Base-by-base conservation (phyloP, 2,329 filamentous ascomycete species). In the Ceratocystis ficicola region DNA sequence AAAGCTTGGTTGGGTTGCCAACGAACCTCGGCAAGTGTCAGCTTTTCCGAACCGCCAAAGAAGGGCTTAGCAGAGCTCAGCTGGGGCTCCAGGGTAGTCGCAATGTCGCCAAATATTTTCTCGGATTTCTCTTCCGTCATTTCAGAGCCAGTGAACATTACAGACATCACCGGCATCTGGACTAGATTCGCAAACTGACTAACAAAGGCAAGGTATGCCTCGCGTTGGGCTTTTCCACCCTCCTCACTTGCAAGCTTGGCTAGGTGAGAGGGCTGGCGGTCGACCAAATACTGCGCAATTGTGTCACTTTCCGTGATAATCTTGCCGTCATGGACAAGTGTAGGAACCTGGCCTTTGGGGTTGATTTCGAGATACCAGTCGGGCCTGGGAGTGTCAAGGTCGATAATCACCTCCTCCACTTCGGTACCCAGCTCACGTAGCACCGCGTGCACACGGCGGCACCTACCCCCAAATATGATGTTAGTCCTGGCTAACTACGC, bases 311-410 rank as follows among this genome's bases (percentile, higher is more conserved):
- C 89, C 64, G 82, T 84, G 71, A 94, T 79, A 72, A 89, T 86
- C 69, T 87, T 80, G 68, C 79, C 80, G 69, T 84, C 80, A 77
- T 87, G 87, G 28, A 82, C 80, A 66, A 94, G 76, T 0, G 84
- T 77, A 0, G 90, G 89, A 3, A 94, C 88, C 2, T 91, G 82
- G 15, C 90, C 90, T 66, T 88, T 84, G 69, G 89, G 88, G 77
- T 93, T 92, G 73, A 94, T 77, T 63, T 86, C 78, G 7, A 94
- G 81, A 73, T 93, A 94, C 78, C 86, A 89, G 46, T 82, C 78
- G 32, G 86, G 84, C 8, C 89, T 84, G 0, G 89, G 89, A 8
- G 75, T 81, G 70, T 76, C 74, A 60, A 94, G 79, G 73, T 93
- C 87, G 70, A 95, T 88, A 66, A 84, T 83, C 68, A 88, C 84